Evolutionary conservation across 2,329 filamentous ascomycete genomes (phyloP).

Genomic region (Nothophoma quercina): DNA sequence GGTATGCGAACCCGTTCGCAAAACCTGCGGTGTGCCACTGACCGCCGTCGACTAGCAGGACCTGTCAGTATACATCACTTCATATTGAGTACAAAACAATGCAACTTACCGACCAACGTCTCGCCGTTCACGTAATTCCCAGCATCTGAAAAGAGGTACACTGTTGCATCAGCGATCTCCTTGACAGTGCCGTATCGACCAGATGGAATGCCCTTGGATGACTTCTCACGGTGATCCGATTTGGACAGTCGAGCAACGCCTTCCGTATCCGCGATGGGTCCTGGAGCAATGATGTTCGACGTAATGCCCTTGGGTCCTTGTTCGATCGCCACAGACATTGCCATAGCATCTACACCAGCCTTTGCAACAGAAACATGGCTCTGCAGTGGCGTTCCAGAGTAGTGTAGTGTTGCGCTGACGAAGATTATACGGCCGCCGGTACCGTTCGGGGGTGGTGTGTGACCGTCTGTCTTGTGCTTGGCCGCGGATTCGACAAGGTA

Average conservation of each 20-base stretch:
- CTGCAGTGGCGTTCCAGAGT: conserved; percentile 84
- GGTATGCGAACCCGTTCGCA: conserved; percentile 58
- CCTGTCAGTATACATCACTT: conserved; percentile 22
- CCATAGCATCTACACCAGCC: conserved; percentile 86
- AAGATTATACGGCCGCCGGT: conserved; percentile 88
- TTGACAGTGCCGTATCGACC: conserved; percentile 80
- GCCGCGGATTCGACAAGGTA: conserved; percentile 78
- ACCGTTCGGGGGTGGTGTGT: conserved; percentile 54
- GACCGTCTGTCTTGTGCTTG: conserved; percentile 67
- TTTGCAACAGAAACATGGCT: conserved; percentile 92
- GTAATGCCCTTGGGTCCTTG: conserved; percentile 88
- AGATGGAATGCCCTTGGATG: conserved; percentile 64
- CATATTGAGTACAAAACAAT: background rate
- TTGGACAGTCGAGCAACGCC: conserved; percentile 56
- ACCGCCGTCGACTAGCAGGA: conserved; percentile 58
- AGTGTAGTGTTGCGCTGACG: conserved; percentile 90
- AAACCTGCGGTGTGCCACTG: conserved; percentile 56
- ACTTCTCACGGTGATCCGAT: conserved; percentile 38
- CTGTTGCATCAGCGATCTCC: conserved; percentile 91
- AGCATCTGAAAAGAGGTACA: conserved; percentile 86
- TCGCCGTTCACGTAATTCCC: conserved; percentile 88
- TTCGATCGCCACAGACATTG: conserved; percentile 81
- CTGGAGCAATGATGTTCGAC: conserved; percentile 87
- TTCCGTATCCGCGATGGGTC: conserved; percentile 85
- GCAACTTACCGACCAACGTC: conserved; percentile 72